Evolutionary conservation across 2,329 filamentous ascomycete species (phyloP).

Genomic region (Malbranchea cinnamomea): DNA sequence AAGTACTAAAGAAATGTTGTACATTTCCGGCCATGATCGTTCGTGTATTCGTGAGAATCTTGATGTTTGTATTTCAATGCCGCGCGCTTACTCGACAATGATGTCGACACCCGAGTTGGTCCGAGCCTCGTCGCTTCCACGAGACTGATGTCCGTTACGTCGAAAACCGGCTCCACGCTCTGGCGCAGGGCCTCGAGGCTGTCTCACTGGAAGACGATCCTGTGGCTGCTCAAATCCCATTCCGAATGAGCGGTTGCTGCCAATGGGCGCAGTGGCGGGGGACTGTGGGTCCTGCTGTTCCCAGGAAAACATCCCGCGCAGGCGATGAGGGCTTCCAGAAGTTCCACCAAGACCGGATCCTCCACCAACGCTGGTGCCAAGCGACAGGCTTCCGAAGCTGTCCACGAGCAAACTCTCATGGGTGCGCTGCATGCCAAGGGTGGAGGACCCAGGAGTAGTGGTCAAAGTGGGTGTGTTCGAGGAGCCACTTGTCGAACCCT

Average conservation of each 20-base stretch:
- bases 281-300: slow-evolving; percentile 37
- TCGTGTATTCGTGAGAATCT: slow-evolving; percentile 7
- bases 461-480: slow-evolving; percentile 54
- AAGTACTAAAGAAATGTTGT: slow-evolving; percentile 12
- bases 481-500: slow-evolving; percentile 40
- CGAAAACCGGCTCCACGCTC: slow-evolving; percentile 45
- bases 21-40: slow-evolving; percentile 1
- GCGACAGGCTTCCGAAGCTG: slow-evolving; percentile 45
- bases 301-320: slow-evolving; percentile 48
- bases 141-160: slow-evolving; percentile 46
- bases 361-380: slow-evolving; percentile 34
- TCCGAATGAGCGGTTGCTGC: slow-evolving; percentile 49
- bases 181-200: slow-evolving; percentile 46
- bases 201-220: slow-evolving; percentile 42
- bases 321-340: slow-evolving; percentile 40
- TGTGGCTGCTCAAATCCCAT: slow-evolving; percentile 39
- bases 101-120: slow-evolving; percentile 47
- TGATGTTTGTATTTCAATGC: slow-evolving; percentile 8
- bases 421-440: slow-evolving; percentile 31
- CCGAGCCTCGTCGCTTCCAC: slow-evolving; percentile 49
- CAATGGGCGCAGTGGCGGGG: slow-evolving; percentile 41
- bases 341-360: too few species aligned
- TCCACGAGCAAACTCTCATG: slow-evolving; percentile 48
- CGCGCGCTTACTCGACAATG: slow-evolving; percentile 42
- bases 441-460: slow-evolving; percentile 38